Conservation (phyloP, 1,284 basidiomycete species). For the Apiotrichum porosum region DNA sequence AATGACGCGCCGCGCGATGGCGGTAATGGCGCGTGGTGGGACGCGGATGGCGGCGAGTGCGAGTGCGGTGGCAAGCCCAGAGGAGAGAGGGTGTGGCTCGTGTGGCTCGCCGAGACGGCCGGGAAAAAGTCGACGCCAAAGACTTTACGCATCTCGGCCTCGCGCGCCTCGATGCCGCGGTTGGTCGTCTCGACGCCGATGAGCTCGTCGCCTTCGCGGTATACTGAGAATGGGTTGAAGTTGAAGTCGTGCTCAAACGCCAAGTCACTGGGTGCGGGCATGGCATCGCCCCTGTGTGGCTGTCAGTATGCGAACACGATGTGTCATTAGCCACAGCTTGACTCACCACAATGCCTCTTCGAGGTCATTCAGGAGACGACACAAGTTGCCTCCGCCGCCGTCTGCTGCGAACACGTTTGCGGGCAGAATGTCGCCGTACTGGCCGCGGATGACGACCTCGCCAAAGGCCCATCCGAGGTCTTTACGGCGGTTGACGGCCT, state of each 20-base stretch:
- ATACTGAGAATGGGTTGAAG: constrained; percentile 40
- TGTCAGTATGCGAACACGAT: no score
- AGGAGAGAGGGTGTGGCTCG: no score
- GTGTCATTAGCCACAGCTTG: no score
- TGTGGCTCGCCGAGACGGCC: background rate
- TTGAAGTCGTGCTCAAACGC: constrained; percentile 35
- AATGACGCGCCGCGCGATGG: background rate
- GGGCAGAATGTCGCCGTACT: constrained; percentile 29
- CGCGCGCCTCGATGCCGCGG: constrained; percentile 2
- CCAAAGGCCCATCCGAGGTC: constrained; percentile 38
- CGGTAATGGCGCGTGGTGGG: no score
- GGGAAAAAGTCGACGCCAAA: constrained; percentile 7
- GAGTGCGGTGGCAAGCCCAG: background rate
- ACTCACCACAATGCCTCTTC: constrained; percentile 43
- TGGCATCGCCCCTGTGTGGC: constrained; percentile 40
- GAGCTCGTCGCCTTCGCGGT: constrained; percentile 21
- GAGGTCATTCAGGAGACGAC: constrained; percentile 40
- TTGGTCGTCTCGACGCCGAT: constrained; percentile 11
- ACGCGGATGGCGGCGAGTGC: background rate
- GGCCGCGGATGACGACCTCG: constrained; percentile 24
- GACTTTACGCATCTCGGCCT: constrained; percentile 12
- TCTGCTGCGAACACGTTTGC: constrained; percentile 27
- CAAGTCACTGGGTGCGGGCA: constrained; percentile 39
- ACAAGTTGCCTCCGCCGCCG: constrained; percentile 29
- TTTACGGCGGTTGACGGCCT: constrained; percentile 40